Conservation (phyloP, 306 rosid species). For the Dalbergia oliveri region DNA sequence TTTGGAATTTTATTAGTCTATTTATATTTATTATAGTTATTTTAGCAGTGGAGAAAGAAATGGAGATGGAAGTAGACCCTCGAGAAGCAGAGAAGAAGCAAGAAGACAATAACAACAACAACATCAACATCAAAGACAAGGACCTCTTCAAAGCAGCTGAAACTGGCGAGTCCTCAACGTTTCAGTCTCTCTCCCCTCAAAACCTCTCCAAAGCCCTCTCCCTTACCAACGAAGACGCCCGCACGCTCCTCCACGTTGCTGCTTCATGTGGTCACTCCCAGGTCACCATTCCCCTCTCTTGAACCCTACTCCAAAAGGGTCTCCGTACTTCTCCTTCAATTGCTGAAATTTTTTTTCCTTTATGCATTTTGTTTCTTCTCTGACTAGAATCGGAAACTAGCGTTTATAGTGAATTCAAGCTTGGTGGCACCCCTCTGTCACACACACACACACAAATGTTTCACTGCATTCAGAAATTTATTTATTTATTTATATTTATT, state of each 20-base stretch:
- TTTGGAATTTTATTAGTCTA: too few relatives aligned
- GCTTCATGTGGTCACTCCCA: conserved; percentile 72
- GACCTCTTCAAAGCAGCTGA: conserved; percentile 87
- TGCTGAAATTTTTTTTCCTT: background rate
- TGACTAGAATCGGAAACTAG: background rate
- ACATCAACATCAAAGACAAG: conserved; percentile 37
- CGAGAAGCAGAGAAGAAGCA: conserved; percentile 18
- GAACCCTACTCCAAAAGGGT: background rate
- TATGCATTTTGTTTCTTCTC: conserved; percentile 9
- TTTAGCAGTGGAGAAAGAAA: too few relatives aligned
- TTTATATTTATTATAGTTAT: too few relatives aligned
- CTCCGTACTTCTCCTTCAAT: conserved; percentile 16
- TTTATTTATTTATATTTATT: too few relatives aligned
- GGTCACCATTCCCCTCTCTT: conserved; percentile 48
- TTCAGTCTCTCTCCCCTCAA: conserved; percentile 55
- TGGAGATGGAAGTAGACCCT: background rate
- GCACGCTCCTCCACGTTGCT: conserved; percentile 88
- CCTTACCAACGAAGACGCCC: conserved; percentile 79
- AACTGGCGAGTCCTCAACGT: conserved; percentile 63
- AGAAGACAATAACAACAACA: background rate
- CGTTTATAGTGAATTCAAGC: conserved; percentile 26
- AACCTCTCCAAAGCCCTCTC: conserved; percentile 66
- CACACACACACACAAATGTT: too few relatives aligned
- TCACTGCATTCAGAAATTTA: background rate
- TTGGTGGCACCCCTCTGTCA: background rate